Base-by-base conservation (phyloP, 352 stramenopile genomes). In the Globisporangium carolinianum region DNA sequence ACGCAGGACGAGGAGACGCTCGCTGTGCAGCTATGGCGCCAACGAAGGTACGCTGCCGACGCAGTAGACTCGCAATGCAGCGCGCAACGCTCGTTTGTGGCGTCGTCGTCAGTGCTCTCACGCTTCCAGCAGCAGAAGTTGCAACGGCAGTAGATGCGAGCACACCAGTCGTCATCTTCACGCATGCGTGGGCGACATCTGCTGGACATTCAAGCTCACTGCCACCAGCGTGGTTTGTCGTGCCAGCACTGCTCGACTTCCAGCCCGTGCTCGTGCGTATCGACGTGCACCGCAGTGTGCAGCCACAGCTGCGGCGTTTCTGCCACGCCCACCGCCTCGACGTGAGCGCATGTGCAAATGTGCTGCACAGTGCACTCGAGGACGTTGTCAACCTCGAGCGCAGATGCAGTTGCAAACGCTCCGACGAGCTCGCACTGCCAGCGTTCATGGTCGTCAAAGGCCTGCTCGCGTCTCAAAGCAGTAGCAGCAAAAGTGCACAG, bases 241-340 rank as follows among this genome's bases (percentile, higher is more conserved):
- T 87, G 5, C 71, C 77, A 5, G 50, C 72, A 60, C 57, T 84
- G 43, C 59, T 86, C n/a, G 73, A 86, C 53, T 67, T 86, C 50
- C 75, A 84, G 43, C 75, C 75, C 2, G 57, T 67, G 45, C 50
- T 86, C 9, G 46, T 86, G 15, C 66, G 59, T 7, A 18, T 86
- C 46, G 62, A 80, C 53, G 62, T 70, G 15, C 62, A 32, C 7
- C 57, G 46, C 2, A 51, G 65, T n/a, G 46, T 72, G 10, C 39
- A 45, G 32, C 36, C 51, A 0, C 75, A 87, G 53, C 18, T 87
- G 14, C 56, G 66, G 35, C 53, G 47, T 15, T 86, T 84, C 45
- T 87, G 77, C 54, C 50, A 52, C 24, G 36, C 62, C 5, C 77
- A 87, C 49, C 47, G 60, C 0, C 17, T 87, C 9, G 53, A 67